These are phyloP conservation scores for Apiospora pterosperma DNA, from an alignment of 2,329 filamentous ascomycete species.

Conservation along the genomic window DNA sequence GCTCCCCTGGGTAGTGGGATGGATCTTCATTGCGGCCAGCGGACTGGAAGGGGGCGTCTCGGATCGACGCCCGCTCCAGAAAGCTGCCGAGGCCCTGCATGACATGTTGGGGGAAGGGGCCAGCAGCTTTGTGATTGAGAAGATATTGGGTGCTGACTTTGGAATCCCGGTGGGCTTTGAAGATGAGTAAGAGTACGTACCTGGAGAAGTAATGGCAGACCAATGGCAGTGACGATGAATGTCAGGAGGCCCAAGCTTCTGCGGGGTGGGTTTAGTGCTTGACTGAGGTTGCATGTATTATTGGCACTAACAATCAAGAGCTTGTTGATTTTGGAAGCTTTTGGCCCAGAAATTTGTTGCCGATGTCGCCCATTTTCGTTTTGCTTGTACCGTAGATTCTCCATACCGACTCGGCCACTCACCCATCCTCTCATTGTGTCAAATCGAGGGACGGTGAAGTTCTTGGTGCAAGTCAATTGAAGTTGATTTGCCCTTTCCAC, in stretches of 20 bases:
- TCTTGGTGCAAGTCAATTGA: constrained; percentile 2
- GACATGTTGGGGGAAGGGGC: neutral
- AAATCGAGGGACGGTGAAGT: neutral
- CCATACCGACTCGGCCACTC: neutral
- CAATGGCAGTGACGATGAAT: neutral
- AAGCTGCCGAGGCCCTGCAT: neutral
- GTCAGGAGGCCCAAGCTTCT: constrained; percentile 5
- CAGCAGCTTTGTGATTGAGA: neutral
- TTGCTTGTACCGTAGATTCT: neutral
- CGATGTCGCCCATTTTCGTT: constrained; percentile 1
- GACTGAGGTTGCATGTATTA: neutral
- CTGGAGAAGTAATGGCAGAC: too few species aligned
- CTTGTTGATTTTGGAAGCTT: neutral
- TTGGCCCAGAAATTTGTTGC: constrained; percentile 3
- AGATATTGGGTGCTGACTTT: neutral
- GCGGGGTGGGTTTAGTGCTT: neutral
- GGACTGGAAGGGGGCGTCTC: neutral
- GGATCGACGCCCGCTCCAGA: neutral
- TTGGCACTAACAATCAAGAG: neutral
- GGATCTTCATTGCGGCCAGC: constrained; percentile 31
- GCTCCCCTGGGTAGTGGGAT: constrained; percentile 37
- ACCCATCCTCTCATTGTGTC: neutral
- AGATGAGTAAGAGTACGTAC: neutral
- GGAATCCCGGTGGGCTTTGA: neutral
- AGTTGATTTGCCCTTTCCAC: neutral